phyloP scores from a whole-genome alignment of 805 yeast genomes.

The Hanseniaspora nectarophila region DNA sequence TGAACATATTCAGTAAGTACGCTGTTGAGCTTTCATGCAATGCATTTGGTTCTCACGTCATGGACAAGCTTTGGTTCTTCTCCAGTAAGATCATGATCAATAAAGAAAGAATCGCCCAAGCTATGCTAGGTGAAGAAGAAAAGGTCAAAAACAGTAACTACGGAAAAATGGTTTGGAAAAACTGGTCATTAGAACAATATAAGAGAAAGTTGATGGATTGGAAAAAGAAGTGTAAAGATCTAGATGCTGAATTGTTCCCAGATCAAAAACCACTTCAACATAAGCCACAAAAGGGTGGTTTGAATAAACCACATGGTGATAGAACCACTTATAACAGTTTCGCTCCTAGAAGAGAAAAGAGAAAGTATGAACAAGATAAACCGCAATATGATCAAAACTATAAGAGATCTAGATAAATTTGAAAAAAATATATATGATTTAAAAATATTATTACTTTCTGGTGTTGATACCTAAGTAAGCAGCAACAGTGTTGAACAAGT shows the following conservation, averaged over 20 bases:
- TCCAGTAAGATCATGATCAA: conserved; percentile 66
- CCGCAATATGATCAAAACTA: conserved; percentile 11
- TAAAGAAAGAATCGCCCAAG: conserved; percentile 74
- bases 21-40: conserved; percentile 59
- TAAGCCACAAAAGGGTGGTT: conserved; percentile 12
- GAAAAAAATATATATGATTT: not conserved
- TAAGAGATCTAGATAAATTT: conserved; percentile 6
- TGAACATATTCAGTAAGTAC: conserved; percentile 51
- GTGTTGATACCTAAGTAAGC: conserved; percentile 52
- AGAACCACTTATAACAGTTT: conserved; percentile 9
- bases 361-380: conserved; percentile 9
- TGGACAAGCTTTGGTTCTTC: conserved; percentile 74
- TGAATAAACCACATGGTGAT: not conserved
- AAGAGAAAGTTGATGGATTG: conserved; percentile 67
- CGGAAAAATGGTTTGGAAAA: conserved; percentile 88
- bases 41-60: conserved; percentile 82
- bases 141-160: conserved; percentile 72
- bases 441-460: conserved; percentile 32
- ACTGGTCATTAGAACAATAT: conserved; percentile 81
- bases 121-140: conserved; percentile 46
- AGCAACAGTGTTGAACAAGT: conserved; percentile 51
- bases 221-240: conserved; percentile 52
- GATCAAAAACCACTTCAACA: conserved; percentile 27
- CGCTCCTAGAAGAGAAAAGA: conserved; percentile 13
- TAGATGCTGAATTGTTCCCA: conserved; percentile 35